These are phyloP conservation scores for Cladophialophora bantiana DNA, from an alignment of 2,329 filamentous ascomycete genomes.

Conservation along the genomic window DNA sequence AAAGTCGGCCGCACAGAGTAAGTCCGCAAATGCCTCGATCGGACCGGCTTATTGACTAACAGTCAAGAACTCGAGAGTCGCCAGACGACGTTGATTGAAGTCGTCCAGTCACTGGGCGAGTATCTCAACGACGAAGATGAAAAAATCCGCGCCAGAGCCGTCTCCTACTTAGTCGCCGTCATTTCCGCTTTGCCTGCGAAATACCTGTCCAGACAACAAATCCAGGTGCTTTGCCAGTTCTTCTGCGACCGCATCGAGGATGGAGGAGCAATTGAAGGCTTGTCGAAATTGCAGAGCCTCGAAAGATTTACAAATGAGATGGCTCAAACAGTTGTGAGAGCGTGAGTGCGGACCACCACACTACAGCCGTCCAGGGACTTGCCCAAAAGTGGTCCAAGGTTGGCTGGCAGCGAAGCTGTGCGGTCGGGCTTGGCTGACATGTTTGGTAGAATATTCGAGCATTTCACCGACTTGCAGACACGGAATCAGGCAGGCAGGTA, in stretches of 20 bases:
- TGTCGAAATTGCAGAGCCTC: conserved; percentile 65
- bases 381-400: conserved; percentile 31
- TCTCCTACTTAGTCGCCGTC: conserved; percentile 53
- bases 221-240: conserved; percentile 68
- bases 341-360: conserved; percentile 50
- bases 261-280: conserved; percentile 65
- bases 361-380: conserved; percentile 36
- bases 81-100: conserved; percentile 65
- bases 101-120: conserved; percentile 70
- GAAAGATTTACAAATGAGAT: conserved; percentile 67
- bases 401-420: conserved; percentile 32
- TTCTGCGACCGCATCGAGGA: conserved; percentile 70
- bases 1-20: conserved; percentile 53
- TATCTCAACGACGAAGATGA: conserved; percentile 72
- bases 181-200: conserved; percentile 59
- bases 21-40: conserved; percentile 15
- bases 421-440: conserved; percentile 13
- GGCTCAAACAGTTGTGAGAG: conserved; percentile 60
- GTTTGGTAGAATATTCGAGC: conserved; percentile 54
- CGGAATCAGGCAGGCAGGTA: conserved; percentile 71
- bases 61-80: conserved; percentile 63
- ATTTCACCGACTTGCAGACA: conserved; percentile 65
- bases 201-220: conserved; percentile 67
- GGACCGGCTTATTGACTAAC: conserved; percentile 26
- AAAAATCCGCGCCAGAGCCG: conserved; percentile 65